Conservation (phyloP, 805 yeast genomes). For the Starmerella bombi region DNA sequence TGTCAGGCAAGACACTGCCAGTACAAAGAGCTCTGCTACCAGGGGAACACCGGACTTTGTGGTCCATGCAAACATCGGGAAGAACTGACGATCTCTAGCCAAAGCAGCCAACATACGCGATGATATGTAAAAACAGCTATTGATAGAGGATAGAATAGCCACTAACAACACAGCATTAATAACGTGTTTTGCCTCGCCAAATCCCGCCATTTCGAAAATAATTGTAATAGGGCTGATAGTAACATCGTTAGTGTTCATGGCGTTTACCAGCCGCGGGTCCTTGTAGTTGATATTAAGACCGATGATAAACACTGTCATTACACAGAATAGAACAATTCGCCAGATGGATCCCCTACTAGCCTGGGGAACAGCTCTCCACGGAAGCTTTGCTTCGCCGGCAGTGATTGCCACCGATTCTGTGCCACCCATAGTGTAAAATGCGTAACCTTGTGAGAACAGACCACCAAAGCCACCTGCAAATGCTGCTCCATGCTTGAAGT, state of each 20-base stretch:
- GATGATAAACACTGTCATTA: constrained; percentile 39
- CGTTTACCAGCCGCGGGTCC: constrained; percentile 33
- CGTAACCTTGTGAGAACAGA: constrained; percentile 34
- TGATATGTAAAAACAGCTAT: constrained; percentile 50
- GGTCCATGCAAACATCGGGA: constrained; percentile 36
- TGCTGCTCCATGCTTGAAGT: constrained; percentile 20
- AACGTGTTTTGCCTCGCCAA: constrained; percentile 35
- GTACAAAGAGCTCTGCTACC: constrained; percentile 39
- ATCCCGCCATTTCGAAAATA: constrained; percentile 39
- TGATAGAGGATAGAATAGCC: constrained; percentile 53
- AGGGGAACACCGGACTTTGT: constrained; percentile 47
- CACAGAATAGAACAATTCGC: constrained; percentile 38
- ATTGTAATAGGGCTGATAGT: constrained; percentile 36
- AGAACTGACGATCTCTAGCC: constrained; percentile 46
- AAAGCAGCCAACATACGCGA: constrained; percentile 48
- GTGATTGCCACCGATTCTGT: constrained; percentile 43
- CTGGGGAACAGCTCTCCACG: constrained; percentile 41
- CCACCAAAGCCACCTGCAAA: constrained; percentile 23
- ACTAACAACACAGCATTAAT: constrained; percentile 46
- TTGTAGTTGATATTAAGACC: constrained; percentile 46
- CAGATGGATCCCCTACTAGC: constrained; percentile 43
- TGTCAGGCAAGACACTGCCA: constrained; percentile 43
- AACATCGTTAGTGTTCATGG: constrained; percentile 37
- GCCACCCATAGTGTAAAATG: constrained; percentile 43
- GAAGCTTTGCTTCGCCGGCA: constrained; percentile 47